Base-by-base conservation (phyloP, 148 eudicot species). In the Diospyros lotus region DNA sequence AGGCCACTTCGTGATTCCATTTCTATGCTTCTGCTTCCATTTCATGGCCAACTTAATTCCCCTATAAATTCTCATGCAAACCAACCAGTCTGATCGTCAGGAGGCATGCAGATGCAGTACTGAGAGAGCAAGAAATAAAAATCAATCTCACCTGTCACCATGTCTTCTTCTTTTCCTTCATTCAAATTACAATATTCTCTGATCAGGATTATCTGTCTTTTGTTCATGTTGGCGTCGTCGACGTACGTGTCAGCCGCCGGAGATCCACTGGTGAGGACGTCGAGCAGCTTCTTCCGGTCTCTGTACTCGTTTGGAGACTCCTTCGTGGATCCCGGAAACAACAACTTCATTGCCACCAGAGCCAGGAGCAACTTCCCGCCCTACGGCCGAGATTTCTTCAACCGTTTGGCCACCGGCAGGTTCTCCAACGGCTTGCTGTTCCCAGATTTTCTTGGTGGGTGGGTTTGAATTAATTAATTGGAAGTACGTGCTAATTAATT, bases 401-500 rank as follows among this genome's bases (percentile, higher is more conserved):
- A n/a, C n/a, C 3, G 10, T 9, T 9, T 0, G 12, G 14, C 74
- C 1, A 71, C 74, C 1, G 74, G 74, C 6, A 71, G 74, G 74
- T 71, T 58, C 41, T 71, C 74, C 1, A 71, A 71, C 2, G 74
- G 74, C 9, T 17, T 9, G 53, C 39, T 71, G 9, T 56, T 71
- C 64, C 74, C 74, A 3, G 74, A 71, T 71, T 71, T 71, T 58
- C 64, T 71, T n/a, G 74, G 74, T 71, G 13, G 74, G 74, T 71
- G 61, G 38, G 61, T 39, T 54, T 38, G 5, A 3, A 51, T 43
- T 51, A 5, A 4, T 68, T 68, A 28, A 18, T 28, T 5, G 42
- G 40, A 4, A 8, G 53, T 5, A 12, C 15, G 17, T 40, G 60
- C 8, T 13, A 11, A 3, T 55, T 71, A 3, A 4, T 10, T 54